Conservation (phyloP, 257 asterid genomes). For the Solanum appendiculatum region DNA sequence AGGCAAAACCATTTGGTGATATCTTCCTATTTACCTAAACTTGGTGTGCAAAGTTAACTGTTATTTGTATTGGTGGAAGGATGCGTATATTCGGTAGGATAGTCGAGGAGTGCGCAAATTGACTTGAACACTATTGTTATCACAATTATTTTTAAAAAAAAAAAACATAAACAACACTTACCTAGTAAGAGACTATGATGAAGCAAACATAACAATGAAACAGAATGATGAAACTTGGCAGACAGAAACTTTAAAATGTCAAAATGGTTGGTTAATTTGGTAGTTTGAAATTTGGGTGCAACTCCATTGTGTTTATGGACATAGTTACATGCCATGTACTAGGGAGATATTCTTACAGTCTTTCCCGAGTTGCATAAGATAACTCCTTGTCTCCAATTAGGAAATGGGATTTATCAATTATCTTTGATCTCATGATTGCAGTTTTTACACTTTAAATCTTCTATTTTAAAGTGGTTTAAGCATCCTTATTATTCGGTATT, state of each 20-base stretch:
- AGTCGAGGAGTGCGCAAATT: too few relatives aligned
- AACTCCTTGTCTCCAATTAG: background rate
- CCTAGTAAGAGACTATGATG: background rate
- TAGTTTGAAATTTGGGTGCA: background rate
- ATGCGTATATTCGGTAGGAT: too few relatives aligned
- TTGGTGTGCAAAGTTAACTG: too few relatives aligned
- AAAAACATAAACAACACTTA: background rate
- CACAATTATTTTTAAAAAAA: too few relatives aligned
- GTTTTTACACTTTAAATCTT: background rate
- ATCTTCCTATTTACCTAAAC: too few relatives aligned
- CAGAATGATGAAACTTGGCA: background rate
- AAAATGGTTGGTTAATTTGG: background rate
- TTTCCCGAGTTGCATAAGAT: background rate
- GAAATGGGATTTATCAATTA: background rate
- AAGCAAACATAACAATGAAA: background rate
- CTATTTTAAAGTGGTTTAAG: background rate
- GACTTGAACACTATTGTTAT: too few relatives aligned
- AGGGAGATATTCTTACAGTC: background rate
- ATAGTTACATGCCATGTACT: background rate
- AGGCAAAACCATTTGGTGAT: too few relatives aligned
- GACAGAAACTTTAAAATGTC: background rate
- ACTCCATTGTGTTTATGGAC: background rate
- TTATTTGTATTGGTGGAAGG: too few relatives aligned
- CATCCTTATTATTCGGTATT: background rate
- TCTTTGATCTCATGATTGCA: background rate